A percentile compares a stretch with the other conserved stretches of the same genome.
Conservation (phyloP, 805 yeast species). For the Cyberlindnera mycetangii region DNA sequence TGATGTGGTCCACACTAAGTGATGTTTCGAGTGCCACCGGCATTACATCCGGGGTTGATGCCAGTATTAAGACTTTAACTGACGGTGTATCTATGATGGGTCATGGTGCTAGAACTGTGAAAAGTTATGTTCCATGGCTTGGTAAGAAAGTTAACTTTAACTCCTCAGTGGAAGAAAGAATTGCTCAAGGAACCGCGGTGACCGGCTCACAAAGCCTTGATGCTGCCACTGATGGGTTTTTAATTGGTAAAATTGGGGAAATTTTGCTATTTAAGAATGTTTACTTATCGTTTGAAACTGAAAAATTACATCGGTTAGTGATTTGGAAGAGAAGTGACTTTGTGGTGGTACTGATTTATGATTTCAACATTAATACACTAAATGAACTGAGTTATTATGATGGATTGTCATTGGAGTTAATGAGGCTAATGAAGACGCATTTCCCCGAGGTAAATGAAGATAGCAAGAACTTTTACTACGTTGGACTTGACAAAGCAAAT, state of each 20-base stretch:
- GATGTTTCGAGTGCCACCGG: constrained; percentile 26
- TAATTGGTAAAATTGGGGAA: constrained; percentile 21
- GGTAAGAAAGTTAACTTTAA: background rate
- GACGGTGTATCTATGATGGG: constrained; percentile 8
- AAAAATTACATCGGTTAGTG: constrained; percentile 19
- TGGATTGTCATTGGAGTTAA: constrained; percentile 4
- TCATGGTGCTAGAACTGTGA: constrained; percentile 4
- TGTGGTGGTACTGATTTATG: constrained; percentile 17
- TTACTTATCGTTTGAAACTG: constrained; percentile 18
- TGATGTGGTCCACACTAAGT: constrained; percentile 22
- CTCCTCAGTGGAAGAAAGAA: background rate
- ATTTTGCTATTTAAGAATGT: constrained; percentile 22
- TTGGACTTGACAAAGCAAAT: constrained; percentile 9
- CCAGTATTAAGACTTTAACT: constrained; percentile 14
- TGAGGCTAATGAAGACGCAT: constrained; percentile 11
- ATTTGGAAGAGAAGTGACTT: constrained; percentile 13
- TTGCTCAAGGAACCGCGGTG: background rate
- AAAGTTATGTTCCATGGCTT: constrained; percentile 12
- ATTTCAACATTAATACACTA: constrained; percentile 18
- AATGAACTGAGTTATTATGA: constrained; percentile 19
- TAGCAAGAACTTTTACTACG: constrained; percentile 16
- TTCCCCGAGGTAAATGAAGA: constrained; percentile 7
- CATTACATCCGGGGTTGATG: constrained; percentile 23
- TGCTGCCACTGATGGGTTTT: constrained; percentile 5
- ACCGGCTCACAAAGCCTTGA: background rate